Percentiles rank a stretch among this genome's conserved stretches.
Evolutionary conservation across 2,329 filamentous ascomycete species (phyloP).

Genomic region (Colletotrichum sp.): DNA sequence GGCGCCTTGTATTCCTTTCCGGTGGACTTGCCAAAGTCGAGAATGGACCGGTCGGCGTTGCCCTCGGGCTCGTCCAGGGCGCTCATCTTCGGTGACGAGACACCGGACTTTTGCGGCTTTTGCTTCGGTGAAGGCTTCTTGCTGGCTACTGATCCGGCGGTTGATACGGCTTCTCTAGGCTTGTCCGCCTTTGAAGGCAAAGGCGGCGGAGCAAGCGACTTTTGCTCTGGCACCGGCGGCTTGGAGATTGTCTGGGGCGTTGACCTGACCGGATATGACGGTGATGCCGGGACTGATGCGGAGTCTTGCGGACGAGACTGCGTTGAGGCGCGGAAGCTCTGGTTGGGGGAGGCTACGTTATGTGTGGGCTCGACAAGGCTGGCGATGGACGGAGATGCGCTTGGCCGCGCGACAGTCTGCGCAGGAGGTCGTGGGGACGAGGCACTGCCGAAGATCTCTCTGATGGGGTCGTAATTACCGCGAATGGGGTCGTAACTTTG

Average conservation of each 20-base stretch:
- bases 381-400: constrained; percentile 88
- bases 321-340: constrained; percentile 24
- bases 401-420: constrained; percentile 68
- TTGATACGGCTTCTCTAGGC: constrained; percentile 8
- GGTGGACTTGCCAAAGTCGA: constrained; percentile 65
- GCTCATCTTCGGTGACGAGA: constrained; percentile 56
- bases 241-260: constrained; percentile 38
- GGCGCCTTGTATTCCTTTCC: constrained; percentile 67
- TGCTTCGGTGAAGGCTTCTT: constrained; percentile 55
- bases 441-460: constrained; percentile 45
- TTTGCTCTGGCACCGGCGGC: constrained; percentile 39
- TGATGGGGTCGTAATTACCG: constrained; percentile 71
- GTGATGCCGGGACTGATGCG: constrained; percentile 46
- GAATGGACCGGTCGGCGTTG: constrained; percentile 53
- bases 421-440: constrained; percentile 54
- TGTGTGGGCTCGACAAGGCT: constrained; percentile 78
- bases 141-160: constrained; percentile 23
- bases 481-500: constrained; percentile 91
- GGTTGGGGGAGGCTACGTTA: constrained; percentile 39
- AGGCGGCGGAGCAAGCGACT: constrained; percentile 39
- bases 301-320: constrained; percentile 35
- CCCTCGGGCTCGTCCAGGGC: constrained; percentile 50
- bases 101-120: constrained; percentile 43
- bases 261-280: constrained; percentile 40
- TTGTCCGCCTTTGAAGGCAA: constrained; percentile 28